Conservation (phyloP, 352 stramenopile species). For the Phytophthora europaea region DNA sequence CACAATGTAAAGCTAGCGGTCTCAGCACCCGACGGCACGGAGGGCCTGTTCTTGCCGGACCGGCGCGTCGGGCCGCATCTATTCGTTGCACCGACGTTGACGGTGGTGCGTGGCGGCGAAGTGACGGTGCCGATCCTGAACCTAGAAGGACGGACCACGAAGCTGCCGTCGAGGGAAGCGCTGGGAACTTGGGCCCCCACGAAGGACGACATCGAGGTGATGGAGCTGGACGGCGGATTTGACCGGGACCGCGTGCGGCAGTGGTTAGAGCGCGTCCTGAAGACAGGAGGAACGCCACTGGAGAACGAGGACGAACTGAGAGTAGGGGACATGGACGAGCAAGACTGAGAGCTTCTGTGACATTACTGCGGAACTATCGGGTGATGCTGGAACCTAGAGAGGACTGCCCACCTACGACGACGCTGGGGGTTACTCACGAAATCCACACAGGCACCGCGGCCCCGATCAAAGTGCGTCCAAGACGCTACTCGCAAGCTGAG, state of each 20-base stretch:
- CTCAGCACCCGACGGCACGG: neutral
- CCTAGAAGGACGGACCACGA: neutral
- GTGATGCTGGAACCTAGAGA: too few species aligned
- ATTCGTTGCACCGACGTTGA: neutral
- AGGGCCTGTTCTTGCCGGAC: neutral
- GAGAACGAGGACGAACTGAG: too few species aligned
- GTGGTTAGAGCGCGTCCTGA: too few species aligned
- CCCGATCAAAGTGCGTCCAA: too few species aligned
- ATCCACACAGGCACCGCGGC: too few species aligned
- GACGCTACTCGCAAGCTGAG: too few species aligned
- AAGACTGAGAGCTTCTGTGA: too few species aligned
- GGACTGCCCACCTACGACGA: too few species aligned
- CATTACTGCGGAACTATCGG: too few species aligned
- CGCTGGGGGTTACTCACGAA: too few species aligned
- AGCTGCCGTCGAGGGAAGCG: neutral
- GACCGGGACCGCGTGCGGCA: neutral
- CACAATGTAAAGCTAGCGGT: neutral
- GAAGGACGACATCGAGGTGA: neutral
- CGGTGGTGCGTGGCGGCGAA: neutral
- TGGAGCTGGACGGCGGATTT: neutral
- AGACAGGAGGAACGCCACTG: too few species aligned
- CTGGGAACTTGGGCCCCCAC: neutral
- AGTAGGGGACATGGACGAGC: too few species aligned
- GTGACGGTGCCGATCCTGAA: neutral
- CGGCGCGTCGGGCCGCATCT: neutral